Percentiles rank a stretch among this genome's conserved stretches.
Evolutionary conservation across 257 asterid genomes (phyloP).

Genomic region (Primulina huaijiensis): DNA sequence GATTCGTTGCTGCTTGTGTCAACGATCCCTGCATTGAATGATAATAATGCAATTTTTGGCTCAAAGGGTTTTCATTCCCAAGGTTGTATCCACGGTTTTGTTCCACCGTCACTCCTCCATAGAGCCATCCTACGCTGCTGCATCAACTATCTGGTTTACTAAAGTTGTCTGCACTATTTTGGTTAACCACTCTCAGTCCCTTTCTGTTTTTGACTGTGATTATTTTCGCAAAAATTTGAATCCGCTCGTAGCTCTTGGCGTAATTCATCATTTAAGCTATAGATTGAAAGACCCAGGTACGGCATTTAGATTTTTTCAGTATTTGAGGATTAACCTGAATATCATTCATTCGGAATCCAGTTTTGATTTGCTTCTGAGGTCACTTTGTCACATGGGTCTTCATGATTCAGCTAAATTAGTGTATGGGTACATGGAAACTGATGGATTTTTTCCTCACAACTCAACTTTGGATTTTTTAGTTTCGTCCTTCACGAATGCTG

Average conservation of each 20-base stretch:
- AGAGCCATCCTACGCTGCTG: slow-evolving; percentile 34
- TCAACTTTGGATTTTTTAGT: slow-evolving; percentile 43
- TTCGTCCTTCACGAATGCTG: slow-evolving; percentile 49
- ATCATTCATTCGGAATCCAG: slow-evolving; percentile 47
- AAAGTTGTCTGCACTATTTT: slow-evolving; percentile 81
- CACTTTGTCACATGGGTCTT: slow-evolving; percentile 55
- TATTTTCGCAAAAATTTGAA: slow-evolving; percentile 60
- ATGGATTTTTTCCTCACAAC: slow-evolving; percentile 47
- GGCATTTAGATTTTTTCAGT: slow-evolving; percentile 68
- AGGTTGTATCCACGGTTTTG: slow-evolving; percentile 40
- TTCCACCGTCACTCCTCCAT: slow-evolving; percentile 42
- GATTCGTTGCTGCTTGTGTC: background rate
- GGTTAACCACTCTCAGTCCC: slow-evolving; percentile 42
- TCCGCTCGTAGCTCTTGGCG: slow-evolving; percentile 58
- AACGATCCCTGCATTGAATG: slow-evolving; percentile 11
- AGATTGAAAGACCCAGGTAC: slow-evolving; percentile 47
- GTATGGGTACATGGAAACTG: slow-evolving; percentile 52
- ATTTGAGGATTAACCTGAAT: slow-evolving; percentile 58
- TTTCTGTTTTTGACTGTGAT: slow-evolving; percentile 43
- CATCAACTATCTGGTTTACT: slow-evolving; percentile 62
- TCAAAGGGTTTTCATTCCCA: slow-evolving; percentile 48
- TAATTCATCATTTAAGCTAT: slow-evolving; percentile 50
- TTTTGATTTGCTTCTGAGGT: slow-evolving; percentile 54
- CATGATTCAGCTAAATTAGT: slow-evolving; percentile 54
- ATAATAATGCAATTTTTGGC: slow-evolving; percentile 66